These are phyloP conservation scores for Aegilops tauschii DNA, from an alignment of 176 grass and related monocot genomes.

Conservation along the genomic window DNA sequence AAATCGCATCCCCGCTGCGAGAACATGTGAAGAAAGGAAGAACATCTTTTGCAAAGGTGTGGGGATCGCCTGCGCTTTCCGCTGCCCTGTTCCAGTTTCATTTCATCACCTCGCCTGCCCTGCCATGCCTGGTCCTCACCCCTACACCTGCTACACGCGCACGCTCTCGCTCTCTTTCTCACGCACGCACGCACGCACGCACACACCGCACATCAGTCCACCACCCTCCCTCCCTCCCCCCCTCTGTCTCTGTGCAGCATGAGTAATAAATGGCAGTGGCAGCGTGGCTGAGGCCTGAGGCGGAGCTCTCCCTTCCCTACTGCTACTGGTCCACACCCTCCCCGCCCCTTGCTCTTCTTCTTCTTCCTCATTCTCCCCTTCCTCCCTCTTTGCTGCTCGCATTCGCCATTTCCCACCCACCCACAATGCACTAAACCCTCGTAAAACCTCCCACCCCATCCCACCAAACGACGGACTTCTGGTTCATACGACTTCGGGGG, in stretches of 20 bases:
- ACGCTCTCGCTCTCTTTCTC: not conserved
- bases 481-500: not conserved
- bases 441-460: conserved; percentile 16
- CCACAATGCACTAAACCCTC: conserved; percentile 36
- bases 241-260: conserved; percentile 20
- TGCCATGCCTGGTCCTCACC: not conserved
- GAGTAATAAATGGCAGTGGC: conserved; percentile 51
- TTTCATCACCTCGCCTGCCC: not conserved
- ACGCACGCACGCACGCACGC: not conserved
- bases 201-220: not conserved
- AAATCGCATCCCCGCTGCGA: not conserved
- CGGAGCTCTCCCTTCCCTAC: not conserved
- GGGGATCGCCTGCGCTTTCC: conserved; percentile 49
- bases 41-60: conserved; percentile 37
- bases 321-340: not conserved
- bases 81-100: conserved; percentile 35
- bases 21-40: conserved; percentile 15
- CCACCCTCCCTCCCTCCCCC: not conserved
- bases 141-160: conserved; percentile 6
- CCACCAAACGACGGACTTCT: not conserved
- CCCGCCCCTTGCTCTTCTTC: not conserved
- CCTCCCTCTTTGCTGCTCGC: not conserved
- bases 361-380: not conserved
- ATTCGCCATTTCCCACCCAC: not conserved
- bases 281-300: conserved; percentile 21